These are phyloP conservation scores for Cunninghamia lanceolata DNA, from an alignment of 75 land plant genomes.

Conservation along the genomic window DNA sequence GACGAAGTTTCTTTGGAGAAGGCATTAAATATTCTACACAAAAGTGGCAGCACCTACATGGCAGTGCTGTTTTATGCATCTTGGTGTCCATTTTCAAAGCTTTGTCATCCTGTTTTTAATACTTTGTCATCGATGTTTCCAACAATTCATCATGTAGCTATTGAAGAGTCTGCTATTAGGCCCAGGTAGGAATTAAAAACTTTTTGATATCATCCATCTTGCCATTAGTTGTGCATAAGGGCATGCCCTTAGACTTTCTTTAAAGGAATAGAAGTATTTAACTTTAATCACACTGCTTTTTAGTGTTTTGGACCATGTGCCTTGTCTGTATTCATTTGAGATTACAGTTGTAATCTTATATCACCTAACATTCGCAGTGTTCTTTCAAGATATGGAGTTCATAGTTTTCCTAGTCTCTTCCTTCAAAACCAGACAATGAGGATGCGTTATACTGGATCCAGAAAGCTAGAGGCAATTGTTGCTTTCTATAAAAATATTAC, in stretches of 20 bases:
- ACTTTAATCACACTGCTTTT: not conserved
- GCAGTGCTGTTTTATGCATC: constrained; percentile 88
- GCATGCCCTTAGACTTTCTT: not conserved
- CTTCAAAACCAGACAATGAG: constrained; percentile 72
- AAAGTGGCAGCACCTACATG: constrained; percentile 35
- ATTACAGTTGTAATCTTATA: constrained; percentile 1
- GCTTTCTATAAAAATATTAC: constrained; percentile 74
- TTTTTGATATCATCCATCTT: not conserved
- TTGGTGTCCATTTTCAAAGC: constrained; percentile 94
- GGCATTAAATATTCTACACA: constrained; percentile 57
- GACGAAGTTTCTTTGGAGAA: constrained; percentile 64
- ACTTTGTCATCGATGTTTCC: constrained; percentile 65
- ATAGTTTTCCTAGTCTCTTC: constrained; percentile 87
- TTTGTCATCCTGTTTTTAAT: constrained; percentile 57
- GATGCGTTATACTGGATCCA: constrained; percentile 74
- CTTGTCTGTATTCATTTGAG: not conserved
- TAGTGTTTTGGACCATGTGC: not conserved
- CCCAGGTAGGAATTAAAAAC: constrained; percentile 55
- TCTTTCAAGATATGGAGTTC: constrained; percentile 91
- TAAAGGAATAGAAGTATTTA: not conserved
- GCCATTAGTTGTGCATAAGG: not conserved
- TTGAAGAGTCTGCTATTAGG: constrained; percentile 78
- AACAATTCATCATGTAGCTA: constrained; percentile 74
- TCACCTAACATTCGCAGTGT: constrained; percentile 45
- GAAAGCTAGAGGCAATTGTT: constrained; percentile 50